Conservation (phyloP, 1,139 yeast species). For the Kurtzmaniella quercitrusa region DNA sequence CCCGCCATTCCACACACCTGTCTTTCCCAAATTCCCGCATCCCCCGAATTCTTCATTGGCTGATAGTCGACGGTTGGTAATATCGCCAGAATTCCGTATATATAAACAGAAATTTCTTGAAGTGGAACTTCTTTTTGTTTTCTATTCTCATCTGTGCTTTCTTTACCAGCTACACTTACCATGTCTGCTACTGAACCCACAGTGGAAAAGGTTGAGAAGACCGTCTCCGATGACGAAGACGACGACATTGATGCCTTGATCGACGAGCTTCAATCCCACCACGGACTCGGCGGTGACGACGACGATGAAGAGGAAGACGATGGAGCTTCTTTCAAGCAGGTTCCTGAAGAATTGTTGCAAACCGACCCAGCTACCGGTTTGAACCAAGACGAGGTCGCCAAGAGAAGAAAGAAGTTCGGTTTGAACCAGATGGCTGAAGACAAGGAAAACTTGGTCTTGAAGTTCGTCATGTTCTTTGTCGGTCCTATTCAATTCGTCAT, state of each 20-base stretch:
- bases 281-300: slow-evolving; percentile 38
- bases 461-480: slow-evolving; percentile 88
- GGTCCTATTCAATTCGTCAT: slow-evolving; percentile 99
- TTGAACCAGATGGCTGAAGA: slow-evolving; percentile 94
- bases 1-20: slow-evolving; percentile 4
- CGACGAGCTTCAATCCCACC: slow-evolving; percentile 82
- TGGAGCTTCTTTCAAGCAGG: slow-evolving; percentile 52
- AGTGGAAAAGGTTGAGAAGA: slow-evolving; percentile 43
- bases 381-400: slow-evolving; percentile 71
- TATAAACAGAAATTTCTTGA: slow-evolving; percentile 1
- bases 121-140: slow-evolving; percentile 4
- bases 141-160: slow-evolving; percentile 8
- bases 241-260: slow-evolving; percentile 89
- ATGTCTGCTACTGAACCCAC: slow-evolving; percentile 52
- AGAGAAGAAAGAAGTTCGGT: slow-evolving; percentile 93
- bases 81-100: slow-evolving; percentile 5
- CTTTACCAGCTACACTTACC: slow-evolving; percentile 7
- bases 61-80: slow-evolving; percentile 10
- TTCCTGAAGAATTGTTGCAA: slow-evolving; percentile 85
- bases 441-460: slow-evolving; percentile 73
- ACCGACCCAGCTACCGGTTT: slow-evolving; percentile 85
- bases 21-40: slow-evolving; percentile 8
- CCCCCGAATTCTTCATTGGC: slow-evolving; percentile 12
- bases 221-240: slow-evolving; percentile 63
- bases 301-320: slow-evolving; percentile 53